A percentile compares a stretch with the other conserved stretches of the same genome.
Conservation (phyloP, 306 rosid genomes). For the Urtica urens region DNA sequence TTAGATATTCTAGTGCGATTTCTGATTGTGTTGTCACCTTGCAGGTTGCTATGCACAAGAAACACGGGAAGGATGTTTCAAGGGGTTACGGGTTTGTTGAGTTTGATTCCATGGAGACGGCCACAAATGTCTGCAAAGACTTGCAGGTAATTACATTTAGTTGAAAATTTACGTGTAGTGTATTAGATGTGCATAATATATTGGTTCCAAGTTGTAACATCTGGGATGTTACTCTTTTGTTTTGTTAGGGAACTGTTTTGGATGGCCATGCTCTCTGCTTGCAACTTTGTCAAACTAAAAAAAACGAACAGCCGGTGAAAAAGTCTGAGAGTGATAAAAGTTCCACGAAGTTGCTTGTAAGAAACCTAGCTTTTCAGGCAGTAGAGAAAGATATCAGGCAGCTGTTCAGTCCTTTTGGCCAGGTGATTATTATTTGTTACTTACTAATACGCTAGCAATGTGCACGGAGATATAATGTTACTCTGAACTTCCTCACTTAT, state of each 20-base stretch:
- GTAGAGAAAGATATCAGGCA: slow-evolving; percentile 74
- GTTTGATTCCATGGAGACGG: slow-evolving; percentile 70
- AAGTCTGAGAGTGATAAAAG: slow-evolving; percentile 53
- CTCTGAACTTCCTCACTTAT: no score
- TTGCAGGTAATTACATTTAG: slow-evolving; percentile 38
- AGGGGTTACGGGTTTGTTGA: slow-evolving; percentile 91
- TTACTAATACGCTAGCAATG: no score
- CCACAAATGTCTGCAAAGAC: slow-evolving; percentile 45
- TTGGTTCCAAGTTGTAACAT: slow-evolving; percentile 14
- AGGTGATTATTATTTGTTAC: slow-evolving; percentile 44
- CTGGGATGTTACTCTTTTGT: slow-evolving; percentile 13
- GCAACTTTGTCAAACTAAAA: slow-evolving; percentile 70
- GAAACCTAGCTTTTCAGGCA: slow-evolving; percentile 86
- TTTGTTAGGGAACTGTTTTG: slow-evolving; percentile 76
- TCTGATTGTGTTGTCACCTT: slow-evolving; percentile 8
- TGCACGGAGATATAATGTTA: no score
- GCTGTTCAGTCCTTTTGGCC: slow-evolving; percentile 85
- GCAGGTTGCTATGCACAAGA: slow-evolving; percentile 77
- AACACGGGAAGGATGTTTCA: slow-evolving; percentile 74
- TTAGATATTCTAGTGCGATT: slow-evolving; percentile 9
- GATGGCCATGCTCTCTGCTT: slow-evolving; percentile 73
- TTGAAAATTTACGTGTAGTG: neutral
- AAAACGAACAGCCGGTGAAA: slow-evolving; percentile 37
- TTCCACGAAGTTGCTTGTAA: slow-evolving; percentile 72
- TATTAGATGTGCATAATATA: slow-evolving; percentile 1